Base-by-base conservation (phyloP, 2,329 filamentous ascomycete genomes). In the Colletotrichum phormii region DNA sequence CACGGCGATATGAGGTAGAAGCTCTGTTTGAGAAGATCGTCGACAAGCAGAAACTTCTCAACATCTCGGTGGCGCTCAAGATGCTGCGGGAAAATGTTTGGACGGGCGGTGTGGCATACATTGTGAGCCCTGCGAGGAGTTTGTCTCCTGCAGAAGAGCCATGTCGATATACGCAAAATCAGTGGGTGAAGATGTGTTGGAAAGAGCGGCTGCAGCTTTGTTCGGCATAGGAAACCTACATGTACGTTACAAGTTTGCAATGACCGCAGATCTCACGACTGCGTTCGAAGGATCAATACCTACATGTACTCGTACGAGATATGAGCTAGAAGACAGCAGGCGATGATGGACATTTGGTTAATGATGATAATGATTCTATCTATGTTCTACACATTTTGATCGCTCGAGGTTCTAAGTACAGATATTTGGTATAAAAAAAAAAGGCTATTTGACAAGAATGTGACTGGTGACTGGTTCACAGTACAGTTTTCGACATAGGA, bases 401-500 rank as follows among this genome's bases (percentile, higher is more conserved):
- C 42, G 15, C 15, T n/a, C 26, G 6, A 57, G 26, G 5, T n/a
- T 57, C 29, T 70, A 60, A 65, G 31, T 65, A 60, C 42, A 70
- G 60, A 12, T 59, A 12, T 59, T 35, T 33, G n/a, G 26, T 29
- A 33, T 58, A 22, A 26, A 26, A 26, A 54, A 24, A 8, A 31
- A 57, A 54, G 57, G 33, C 33, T 59, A 61, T 59, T 64, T n/a
- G 29, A 18, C 55, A 53, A 60, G 22, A 54, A 64, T 64, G 60
- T 64, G 60, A 70, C 66, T 61, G 66, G 60, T 70, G 65, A 70
- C 66, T 61, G 66, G 66, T 62, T 57, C 66, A 70, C 66, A 51
- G 49, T 57, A 60, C 51, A 72, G 66, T 61, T 31, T 26, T 29
- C 15, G 9, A 64, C 29, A 24, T 64, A 57, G 29, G 60, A 70